Base-by-base conservation (phyloP, 2,329 filamentous ascomycete species). In the Pestalotiopsis sp. region DNA sequence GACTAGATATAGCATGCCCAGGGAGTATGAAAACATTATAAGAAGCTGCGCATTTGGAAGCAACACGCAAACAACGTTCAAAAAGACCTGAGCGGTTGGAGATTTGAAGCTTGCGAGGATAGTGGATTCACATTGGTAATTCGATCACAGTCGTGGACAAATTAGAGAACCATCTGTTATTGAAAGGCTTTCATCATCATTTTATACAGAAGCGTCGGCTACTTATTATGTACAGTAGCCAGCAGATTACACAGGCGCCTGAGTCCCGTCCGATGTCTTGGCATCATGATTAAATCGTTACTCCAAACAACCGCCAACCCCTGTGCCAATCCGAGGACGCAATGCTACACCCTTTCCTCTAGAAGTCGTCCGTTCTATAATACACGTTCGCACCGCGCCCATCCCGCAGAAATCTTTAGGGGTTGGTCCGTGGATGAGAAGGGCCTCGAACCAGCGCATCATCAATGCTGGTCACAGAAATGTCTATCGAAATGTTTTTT, bases 171-270 rank as follows among this genome's bases (percentile, higher is more conserved):
- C 30, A 35, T 35, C 30, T 35, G 30, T 35, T 35, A 7, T 52
- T 9, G 17, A 17, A 52, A 52, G 44, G 44, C 17, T 20, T n/a
- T 52, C 44, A 56, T 56, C 52, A 60, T 66, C 55, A 56, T 58
- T 58, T 68, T 68, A 63, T 68, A 68, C 65, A 68, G 48, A 14
- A 68, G 64, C 35, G 60, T 57, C 55, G 67, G 67, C 67, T 66
- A 68, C 67, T 62, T 40, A 56, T 61, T 66, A 68, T 68, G 38
- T 68, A 66, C 65, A 68, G 64, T 66, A 66, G 67, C 64, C 67
- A 57, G 17, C 64, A 68, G 64, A 68, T 60, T 68, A 68, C 67
- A 68, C 44, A 66, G 64, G 64, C 55, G 52, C 40, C 13, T 20
- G 38, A 59, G 26, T 66, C 40, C 13, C 30, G 52, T 66, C 35